Evolutionary conservation across 805 yeast species (phyloP).

Genomic region (Sugiyamaella boreocaroliniensis): DNA sequence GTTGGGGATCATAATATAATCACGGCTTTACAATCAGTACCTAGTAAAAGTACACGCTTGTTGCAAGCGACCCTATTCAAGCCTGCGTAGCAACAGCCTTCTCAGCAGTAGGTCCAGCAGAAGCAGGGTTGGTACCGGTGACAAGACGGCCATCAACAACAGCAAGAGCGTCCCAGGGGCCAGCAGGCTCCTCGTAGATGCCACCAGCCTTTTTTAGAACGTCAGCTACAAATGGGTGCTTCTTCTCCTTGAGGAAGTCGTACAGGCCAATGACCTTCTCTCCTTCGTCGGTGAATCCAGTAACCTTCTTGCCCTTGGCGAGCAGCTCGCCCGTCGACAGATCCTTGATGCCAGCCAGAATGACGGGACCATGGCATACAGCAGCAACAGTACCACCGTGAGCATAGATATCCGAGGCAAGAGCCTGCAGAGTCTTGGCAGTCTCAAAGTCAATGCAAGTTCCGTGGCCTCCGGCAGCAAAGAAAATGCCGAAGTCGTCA

Average conservation of each 20-base stretch:
- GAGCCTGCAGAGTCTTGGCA: constrained; percentile 40
- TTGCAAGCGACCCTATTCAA: no score
- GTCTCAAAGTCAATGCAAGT: constrained; percentile 51
- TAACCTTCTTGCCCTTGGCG: constrained; percentile 46
- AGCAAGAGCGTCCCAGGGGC: constrained; percentile 46
- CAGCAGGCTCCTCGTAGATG: constrained; percentile 39
- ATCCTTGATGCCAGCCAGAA: constrained; percentile 45
- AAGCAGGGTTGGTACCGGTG: constrained; percentile 60
- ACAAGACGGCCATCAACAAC: constrained; percentile 52
- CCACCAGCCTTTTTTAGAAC: constrained; percentile 39
- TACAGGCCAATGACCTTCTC: constrained; percentile 35
- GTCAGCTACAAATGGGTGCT: constrained; percentile 35
- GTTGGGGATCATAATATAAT: no score
- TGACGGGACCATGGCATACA: constrained; percentile 64
- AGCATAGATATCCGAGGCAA: constrained; percentile 43
- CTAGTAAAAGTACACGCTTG: no score
- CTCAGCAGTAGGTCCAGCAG: constrained; percentile 16
- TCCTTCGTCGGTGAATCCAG: constrained; percentile 57
- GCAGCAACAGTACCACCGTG: constrained; percentile 54
- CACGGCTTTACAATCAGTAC: no score
- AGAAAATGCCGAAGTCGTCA: constrained; percentile 46
- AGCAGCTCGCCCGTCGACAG: constrained; percentile 38
- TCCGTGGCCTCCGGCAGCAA: constrained; percentile 65
- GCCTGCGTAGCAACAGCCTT: constrained; percentile 8
- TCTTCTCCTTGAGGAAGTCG: constrained; percentile 25